Percentiles rank a stretch among this genome's conserved stretches.
Evolutionary conservation across 2,329 filamentous ascomycete species (phyloP).

Genomic region (Byssoonygena ceratinophila): DNA sequence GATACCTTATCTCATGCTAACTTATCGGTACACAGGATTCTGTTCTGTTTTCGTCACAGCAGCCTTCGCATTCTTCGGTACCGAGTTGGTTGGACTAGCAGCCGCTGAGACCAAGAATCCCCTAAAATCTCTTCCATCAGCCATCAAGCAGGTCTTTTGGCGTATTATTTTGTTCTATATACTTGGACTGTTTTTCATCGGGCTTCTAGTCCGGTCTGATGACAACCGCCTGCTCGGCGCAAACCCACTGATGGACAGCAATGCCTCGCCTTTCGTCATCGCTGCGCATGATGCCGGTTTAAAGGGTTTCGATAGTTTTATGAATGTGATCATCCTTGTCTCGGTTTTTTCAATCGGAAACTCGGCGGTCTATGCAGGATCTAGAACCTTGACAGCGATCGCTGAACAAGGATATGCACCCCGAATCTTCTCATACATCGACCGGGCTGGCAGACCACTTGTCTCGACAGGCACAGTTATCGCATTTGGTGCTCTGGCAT

Average conservation of each 20-base stretch:
- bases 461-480: slow-evolving; percentile 33
- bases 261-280: slow-evolving; percentile 55
- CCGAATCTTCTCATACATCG: slow-evolving; percentile 56
- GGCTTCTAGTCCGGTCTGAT: slow-evolving; percentile 44
- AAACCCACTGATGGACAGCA: slow-evolving; percentile 28
- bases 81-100: slow-evolving; percentile 45
- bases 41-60: slow-evolving; percentile 46
- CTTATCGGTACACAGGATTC: slow-evolving; percentile 35
- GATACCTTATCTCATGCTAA: background rate
- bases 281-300: slow-evolving; percentile 59
- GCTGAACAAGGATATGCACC: slow-evolving; percentile 63
- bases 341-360: slow-evolving; percentile 61
- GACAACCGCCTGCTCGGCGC: slow-evolving; percentile 32
- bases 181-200: slow-evolving; percentile 46
- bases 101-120: slow-evolving; percentile 47
- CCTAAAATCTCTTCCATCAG: slow-evolving; percentile 43
- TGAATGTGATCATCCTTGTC: slow-evolving; percentile 66
- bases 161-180: slow-evolving; percentile 50
- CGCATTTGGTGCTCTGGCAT: slow-evolving; percentile 34
- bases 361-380: slow-evolving; percentile 51
- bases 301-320: slow-evolving; percentile 55
- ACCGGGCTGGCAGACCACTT: slow-evolving; percentile 49
- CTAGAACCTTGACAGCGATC: slow-evolving; percentile 65
- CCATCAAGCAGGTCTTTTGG: slow-evolving; percentile 44
- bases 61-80: slow-evolving; percentile 29